phyloP scores from a whole-genome alignment of 441 rosid species.

The Gossypium trilobum region DNA sequence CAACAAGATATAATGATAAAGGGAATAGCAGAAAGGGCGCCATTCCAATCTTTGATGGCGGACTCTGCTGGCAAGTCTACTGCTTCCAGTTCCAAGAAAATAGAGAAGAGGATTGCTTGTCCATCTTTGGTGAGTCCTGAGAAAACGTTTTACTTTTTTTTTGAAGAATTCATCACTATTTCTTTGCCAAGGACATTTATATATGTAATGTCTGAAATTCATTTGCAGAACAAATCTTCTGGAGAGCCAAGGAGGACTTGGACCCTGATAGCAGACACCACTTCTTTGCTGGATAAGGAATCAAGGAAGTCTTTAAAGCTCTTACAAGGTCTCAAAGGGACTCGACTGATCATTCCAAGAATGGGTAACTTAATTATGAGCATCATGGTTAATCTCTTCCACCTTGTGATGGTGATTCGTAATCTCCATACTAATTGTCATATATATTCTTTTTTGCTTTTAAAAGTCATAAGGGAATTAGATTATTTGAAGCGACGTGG shows the following conservation, averaged over 20 bases:
- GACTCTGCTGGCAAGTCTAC: slow-evolving; percentile 26
- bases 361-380: slow-evolving; percentile 38
- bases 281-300: slow-evolving; percentile 55
- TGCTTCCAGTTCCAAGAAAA: slow-evolving; percentile 18
- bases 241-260: slow-evolving; percentile 43
- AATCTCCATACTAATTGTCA: background rate
- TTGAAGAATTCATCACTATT: background rate
- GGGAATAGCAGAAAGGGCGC: slow-evolving; percentile 35
- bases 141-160: background rate
- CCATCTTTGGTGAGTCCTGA: slow-evolving; percentile 33
- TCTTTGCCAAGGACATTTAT: background rate
- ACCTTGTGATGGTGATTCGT: background rate
- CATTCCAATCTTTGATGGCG: slow-evolving; percentile 41
- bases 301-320: slow-evolving; percentile 58
- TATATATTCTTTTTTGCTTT: background rate
- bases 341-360: slow-evolving; percentile 60
- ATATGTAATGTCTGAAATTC: background rate
- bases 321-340: slow-evolving; percentile 76
- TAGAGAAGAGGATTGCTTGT: slow-evolving; percentile 21
- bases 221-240: slow-evolving; percentile 34
- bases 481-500: slow-evolving; percentile 45
- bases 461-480: slow-evolving; percentile 62
- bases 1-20: slow-evolving; percentile 25
- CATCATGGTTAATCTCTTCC: background rate
- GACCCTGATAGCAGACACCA: slow-evolving; percentile 62